Evolutionary conservation across 768 basidiomycete genomes (phyloP), one percentile per base, ranked within the genome.

Genomic region (Terana coerulea): DNA sequence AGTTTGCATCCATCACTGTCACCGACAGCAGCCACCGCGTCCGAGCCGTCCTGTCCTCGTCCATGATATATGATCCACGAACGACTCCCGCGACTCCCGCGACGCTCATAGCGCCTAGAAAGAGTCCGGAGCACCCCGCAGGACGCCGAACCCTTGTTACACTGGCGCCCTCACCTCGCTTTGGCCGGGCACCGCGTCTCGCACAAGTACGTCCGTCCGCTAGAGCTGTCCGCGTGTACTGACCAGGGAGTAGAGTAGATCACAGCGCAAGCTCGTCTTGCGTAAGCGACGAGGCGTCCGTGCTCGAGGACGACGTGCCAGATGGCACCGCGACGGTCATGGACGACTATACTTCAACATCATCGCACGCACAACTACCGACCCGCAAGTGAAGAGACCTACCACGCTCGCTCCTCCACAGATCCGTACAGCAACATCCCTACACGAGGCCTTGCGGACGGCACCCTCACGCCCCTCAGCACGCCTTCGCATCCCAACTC

Each of bases 111-210:
- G n/a, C n/a, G n/a, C n/a, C n/a, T n/a, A n/a, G n/a, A n/a, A n/a
- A n/a, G n/a, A n/a, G n/a, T n/a, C n/a, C n/a, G n/a, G n/a, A n/a
- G n/a, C n/a, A n/a, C n/a, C n/a, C n/a, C n/a, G n/a, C n/a, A n/a
- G n/a, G n/a, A n/a, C n/a, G n/a, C n/a, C n/a, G n/a, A n/a, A n/a
- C n/a, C n/a, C n/a, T n/a, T n/a, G n/a, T n/a, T n/a, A n/a, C 11
- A 70, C 72, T 35, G 72, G 81, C 26, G 52, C 52, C 3, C 75
- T 78, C 53, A 77, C 80, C 17, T 75, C 77, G 11, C 72, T 80
- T 56, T 82, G 82, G 7, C 77, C 81, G 36, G 80, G 83, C n/a
- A n/a, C n/a, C n/a, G n/a, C n/a, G 65, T 75, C 76, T 12, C 45
- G 45, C 21, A 31, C 30, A 46, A 46, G 45, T 46, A 33, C 29